Base-by-base conservation (phyloP, 1,284 basidiomycete genomes). In the Sphaerobolus stellatus region DNA sequence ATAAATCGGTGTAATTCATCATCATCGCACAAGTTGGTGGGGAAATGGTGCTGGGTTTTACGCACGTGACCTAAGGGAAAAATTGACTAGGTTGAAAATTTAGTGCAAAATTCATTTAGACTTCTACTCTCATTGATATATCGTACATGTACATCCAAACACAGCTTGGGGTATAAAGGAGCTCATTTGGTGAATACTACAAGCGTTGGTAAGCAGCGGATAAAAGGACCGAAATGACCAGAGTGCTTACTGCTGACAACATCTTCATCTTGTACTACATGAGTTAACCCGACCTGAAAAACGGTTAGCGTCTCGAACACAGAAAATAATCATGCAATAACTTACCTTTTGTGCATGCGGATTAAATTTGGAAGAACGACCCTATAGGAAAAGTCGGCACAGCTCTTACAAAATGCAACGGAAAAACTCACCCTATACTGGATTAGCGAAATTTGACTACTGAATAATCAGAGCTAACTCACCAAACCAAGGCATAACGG, bases 201-300 rank as follows among this genome's bases (percentile, higher is more conserved):
- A 51, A 31, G 30, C 16, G n/a, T 14, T 24, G 27, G 28, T 9
- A 36, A 36, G 5, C 46, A 4, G 4, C 24, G 30, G 4, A 30
- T 24, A 41, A 41, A 7, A n/a, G n/a, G 9, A 44, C 9, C 24
- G 6, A 50, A 24, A 41, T 45, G 13, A 25, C 13, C 14, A 20
- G 34, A 29, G 50, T 45, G 81, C 91, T 70, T 64, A 94, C 92
- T 89, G 31, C 90, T 92, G 54, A 94, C 90, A 14, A 97, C 94
- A 69, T 98, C 96, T 70, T 98, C 95, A 65, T 97, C 93, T 64
- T 89, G 86, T 18, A 98, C 90, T 52, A 84, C 80, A 73, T 98
- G 96, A 40, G 77, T 79, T 56, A 98, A 75, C 43, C 95, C 94
- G 53, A 81, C 75, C 62, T 69, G 62, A 4, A 59, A 5, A 3